These are phyloP conservation scores for Tuber umbilicatum DNA, from an alignment of 495 filamentous ascomycete genomes.

Conservation along the genomic window DNA sequence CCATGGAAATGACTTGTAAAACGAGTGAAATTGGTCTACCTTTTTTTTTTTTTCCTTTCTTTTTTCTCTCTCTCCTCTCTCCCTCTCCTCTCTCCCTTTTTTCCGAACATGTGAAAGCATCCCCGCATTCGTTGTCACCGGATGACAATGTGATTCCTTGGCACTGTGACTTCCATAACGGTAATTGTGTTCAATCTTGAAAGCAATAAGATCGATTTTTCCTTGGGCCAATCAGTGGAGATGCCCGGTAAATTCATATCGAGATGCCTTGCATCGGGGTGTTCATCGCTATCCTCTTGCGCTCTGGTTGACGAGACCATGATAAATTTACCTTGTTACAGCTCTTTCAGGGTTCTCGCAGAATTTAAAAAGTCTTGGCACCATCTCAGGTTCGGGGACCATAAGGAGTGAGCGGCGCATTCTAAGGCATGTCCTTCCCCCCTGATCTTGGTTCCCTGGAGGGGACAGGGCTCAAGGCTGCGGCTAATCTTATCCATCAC, in stretches of 20 bases:
- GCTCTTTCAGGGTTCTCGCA: neutral
- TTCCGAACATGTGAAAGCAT: neutral
- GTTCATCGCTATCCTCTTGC: neutral
- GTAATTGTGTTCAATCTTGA: neutral
- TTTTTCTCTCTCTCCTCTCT: too few species aligned
- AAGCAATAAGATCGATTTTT: neutral
- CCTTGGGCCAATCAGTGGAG: neutral
- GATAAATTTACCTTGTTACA: neutral
- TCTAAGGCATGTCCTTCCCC: neutral
- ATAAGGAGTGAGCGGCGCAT: neutral
- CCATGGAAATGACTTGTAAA: neutral
- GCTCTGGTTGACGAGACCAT: neutral
- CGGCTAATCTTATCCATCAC: slow-evolving; percentile 22
- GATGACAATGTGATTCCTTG: neutral
- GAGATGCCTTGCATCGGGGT: neutral
- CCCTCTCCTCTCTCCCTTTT: too few species aligned
- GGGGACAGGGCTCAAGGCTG: neutral
- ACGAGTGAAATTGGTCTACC: neutral
- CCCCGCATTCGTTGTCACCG: neutral
- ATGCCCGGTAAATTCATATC: neutral
- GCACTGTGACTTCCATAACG: neutral
- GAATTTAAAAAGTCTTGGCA: neutral
- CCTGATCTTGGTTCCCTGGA: neutral
- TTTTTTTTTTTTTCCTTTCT: neutral
- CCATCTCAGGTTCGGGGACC: neutral